Evolutionary conservation across 1,139 yeast species (phyloP), one percentile per base, ranked within the genome.

Genomic region (Scheffersomyces titani): DNA sequence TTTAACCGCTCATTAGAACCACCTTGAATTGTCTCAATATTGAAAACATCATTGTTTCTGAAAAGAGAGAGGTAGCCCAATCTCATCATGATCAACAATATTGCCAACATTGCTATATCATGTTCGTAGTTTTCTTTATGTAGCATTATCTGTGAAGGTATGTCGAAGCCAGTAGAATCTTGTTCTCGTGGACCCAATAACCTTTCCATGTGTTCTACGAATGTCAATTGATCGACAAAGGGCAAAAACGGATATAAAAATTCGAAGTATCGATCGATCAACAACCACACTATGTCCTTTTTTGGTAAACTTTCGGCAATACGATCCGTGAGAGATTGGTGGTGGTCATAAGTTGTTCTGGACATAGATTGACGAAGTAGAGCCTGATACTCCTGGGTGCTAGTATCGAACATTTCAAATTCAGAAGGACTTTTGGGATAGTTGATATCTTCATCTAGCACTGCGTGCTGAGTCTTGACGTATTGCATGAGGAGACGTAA

Each of bases 231-330:
- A 53, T 66, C 69, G 36, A 66, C 52, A 20, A 63, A 59, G 1
- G 69, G 68, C 52, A 61, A 57, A 48, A 62, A 62, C 5, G 65
- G 64, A 52, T 65, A 65, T 2, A 62, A 62, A 18, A 61, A 59
- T 30, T 55, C 52, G 49, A 66, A 66, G 50, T 63, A 66, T 6
- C 68, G 57, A 49, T 63, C 66, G 3, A 65, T 54, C 24, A 65
- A 57, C 46, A 60, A 51, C 69, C 68, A 65, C 6, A 65, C 50
- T 18, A 62, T 66, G 47, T 59, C 59, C 11, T 55, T 54, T 9
- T 52, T 47, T 9, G 68, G 69, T 18, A 66, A 51, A 5, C 59
- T 62, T 18, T 46, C 48, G 16, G 48, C 5, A 19, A 46, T 46
- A 46, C 48, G 48, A 7, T 18, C 21, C 7, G 21, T 20, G 21